A percentile compares a stretch with the other conserved stretches of the same genome.
These are phyloP conservation scores for Pseudofabraea citricarpa DNA, from an alignment of 2,329 filamentous ascomycete species.

Conservation along the genomic window DNA sequence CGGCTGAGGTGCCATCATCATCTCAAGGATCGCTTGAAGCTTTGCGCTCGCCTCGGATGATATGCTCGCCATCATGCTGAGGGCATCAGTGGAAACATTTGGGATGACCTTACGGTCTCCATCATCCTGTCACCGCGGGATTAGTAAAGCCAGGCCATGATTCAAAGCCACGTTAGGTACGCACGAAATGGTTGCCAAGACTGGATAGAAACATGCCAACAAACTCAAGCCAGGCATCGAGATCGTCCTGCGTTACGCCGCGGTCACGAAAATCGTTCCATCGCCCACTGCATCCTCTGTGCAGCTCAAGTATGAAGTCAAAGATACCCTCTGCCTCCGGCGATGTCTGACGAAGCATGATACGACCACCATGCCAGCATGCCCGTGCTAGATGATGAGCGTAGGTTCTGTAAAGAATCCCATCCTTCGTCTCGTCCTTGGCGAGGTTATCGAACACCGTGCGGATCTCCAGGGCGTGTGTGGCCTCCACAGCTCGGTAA, in stretches of 20 bases:
- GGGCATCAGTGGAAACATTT: not conserved
- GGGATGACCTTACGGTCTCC: not conserved
- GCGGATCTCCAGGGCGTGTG: too few relatives aligned
- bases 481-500: too few relatives aligned
- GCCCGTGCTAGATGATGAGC: not conserved
- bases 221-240: not conserved
- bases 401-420: too few relatives aligned
- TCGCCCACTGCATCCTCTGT: slow-evolving; percentile 43
- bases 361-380: slow-evolving; percentile 45
- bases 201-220: not conserved
- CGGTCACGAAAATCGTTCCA: slow-evolving; percentile 41
- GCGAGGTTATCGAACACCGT: too few relatives aligned
- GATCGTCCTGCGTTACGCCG: slow-evolving; percentile 24
- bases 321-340: slow-evolving; percentile 53
- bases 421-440: too few relatives aligned
- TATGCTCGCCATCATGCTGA: not conserved
- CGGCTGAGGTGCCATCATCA: not conserved
- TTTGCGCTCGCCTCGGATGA: slow-evolving; percentile 7
- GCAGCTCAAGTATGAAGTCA: slow-evolving; percentile 52
- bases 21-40: not conserved
- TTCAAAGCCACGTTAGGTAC: slow-evolving; percentile 23
- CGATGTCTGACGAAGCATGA: slow-evolving; percentile 54
- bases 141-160: slow-evolving; percentile 5
- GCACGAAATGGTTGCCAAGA: slow-evolving; percentile 39
- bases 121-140: not conserved